Evolutionary conservation across 768 basidiomycete species (phyloP), one percentile per base, ranked within the genome.

Genomic region (Glaciozyma antarctica): DNA sequence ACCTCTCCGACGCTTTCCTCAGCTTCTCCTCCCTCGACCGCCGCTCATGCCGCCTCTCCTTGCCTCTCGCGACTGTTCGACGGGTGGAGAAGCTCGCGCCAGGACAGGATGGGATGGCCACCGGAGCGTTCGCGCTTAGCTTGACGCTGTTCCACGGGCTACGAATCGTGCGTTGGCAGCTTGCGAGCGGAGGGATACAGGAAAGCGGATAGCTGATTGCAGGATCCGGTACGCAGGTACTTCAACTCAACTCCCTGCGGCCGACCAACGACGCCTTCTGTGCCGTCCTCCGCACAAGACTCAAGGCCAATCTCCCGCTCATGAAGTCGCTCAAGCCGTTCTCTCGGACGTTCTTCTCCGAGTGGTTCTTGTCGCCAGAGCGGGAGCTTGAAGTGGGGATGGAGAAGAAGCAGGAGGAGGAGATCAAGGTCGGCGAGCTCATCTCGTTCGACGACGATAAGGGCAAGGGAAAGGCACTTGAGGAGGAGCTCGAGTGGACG

Each of bases 81-180:
- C 81, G 95, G 62, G 95, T 99, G 26, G 95, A 99, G 78, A 80
- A 91, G 56, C 81, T 97, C 60, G 95, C 94, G 76, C 87, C 91
- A 16, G 84, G 73, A 0, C 66, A 72, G 32, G 71, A 72, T 2
- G 65, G 67, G 2, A 70, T 69, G 13, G 67, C 91, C 19, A 88
- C 91, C 34, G 95, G 95, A 8, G 87, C 95, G 45, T 97, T 97
- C 75, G 93, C 94, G n/a, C 82, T 99, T 38, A 92, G 90, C 72
- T 79, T 98, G 24, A 82, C 85, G n/a, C 84, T 88, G 59, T 97
- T 92, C 89, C 91, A 98, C 75, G 86, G 89, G 44, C 83, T 88
- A 80, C 88, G 94, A 79, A 88, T 97, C 71, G 93, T 94, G 72
- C 41, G 68, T 56, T 15, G 8, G 10, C 47, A 8, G 38, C 38